Conservation (phyloP, 2,329 filamentous ascomycete genomes). For the Phialemoniopsis sp. region DNA sequence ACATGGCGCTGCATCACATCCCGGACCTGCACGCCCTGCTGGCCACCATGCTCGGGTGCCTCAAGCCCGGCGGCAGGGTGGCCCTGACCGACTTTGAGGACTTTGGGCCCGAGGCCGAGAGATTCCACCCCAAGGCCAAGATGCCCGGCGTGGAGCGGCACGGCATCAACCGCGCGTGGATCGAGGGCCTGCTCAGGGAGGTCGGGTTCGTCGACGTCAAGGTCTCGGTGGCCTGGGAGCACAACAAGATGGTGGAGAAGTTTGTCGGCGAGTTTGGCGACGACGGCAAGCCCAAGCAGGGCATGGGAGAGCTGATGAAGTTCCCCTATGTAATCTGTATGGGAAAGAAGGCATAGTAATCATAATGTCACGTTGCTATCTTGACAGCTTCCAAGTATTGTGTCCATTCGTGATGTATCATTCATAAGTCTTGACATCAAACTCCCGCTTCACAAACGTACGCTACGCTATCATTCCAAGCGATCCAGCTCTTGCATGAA, state of each 20-base stretch:
- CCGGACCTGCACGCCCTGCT: slow-evolving; percentile 36
- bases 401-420: no score
- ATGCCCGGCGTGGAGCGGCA: slow-evolving; percentile 51
- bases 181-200: slow-evolving; percentile 35
- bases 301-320: slow-evolving; percentile 19
- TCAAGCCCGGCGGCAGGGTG: slow-evolving; percentile 41
- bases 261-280: slow-evolving; percentile 34
- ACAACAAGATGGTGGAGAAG: slow-evolving; percentile 45
- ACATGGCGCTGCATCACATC: slow-evolving; percentile 54
- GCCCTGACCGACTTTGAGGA: slow-evolving; percentile 56
- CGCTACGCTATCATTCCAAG: no score
- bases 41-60: slow-evolving; percentile 37
- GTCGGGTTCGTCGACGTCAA: slow-evolving; percentile 44
- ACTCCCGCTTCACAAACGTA: no score
- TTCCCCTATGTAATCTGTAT: slow-evolving; percentile 34
- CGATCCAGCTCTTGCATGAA: no score
- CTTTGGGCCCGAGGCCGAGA: slow-evolving; percentile 43
- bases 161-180: slow-evolving; percentile 37
- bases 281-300: slow-evolving; percentile 20
- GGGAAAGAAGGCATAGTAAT: slow-evolving; percentile 17
- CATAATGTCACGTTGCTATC: no score
- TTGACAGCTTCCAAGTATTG: no score
- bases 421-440: no score
- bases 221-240: slow-evolving; percentile 41
- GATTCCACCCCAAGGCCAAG: slow-evolving; percentile 47